Base-by-base conservation (phyloP, 2,329 filamentous ascomycete genomes). In the Coniella lustricola region DNA sequence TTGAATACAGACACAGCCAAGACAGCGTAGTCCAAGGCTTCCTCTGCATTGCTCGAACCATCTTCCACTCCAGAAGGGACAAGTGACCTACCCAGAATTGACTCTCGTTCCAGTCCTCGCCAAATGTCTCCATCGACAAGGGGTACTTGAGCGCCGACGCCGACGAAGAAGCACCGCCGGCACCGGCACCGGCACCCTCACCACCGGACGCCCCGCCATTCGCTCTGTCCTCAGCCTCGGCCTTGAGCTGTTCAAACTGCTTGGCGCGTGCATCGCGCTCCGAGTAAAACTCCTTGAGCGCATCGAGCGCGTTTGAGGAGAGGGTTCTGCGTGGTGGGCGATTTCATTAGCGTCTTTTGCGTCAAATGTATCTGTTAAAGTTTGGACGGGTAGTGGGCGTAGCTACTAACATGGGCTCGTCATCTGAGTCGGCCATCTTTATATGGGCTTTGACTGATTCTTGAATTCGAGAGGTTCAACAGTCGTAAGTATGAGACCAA, bases 71-170 rank as follows among this genome's bases (percentile, higher is more conserved):
- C 25, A 29, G 25, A 2, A n/a, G 20, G 20, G 21, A 18, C 10
- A 22, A 25, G 21, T n/a, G 12, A 61, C 72, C 34, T 71, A 87
- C 82, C 87, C 87, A 93, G 60, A 93, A 93, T 66, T 91, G 87
- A 53, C 79, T 85, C 59, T 84, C 78, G 60, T 90, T 87, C 87
- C 87, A 93, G 64, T 91, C 84, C 65, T 91, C 87, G 1, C 74
- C 73, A 59, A 91, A 93, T 1, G 76, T 70, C 25, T 85, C 79
- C 78, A 91, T 91, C 14, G 68, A 71, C 47, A 77, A 53, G 34
- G 64, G 62, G 29, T 54, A 56, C 31, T 56, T 44, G 16, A 52
- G 48, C 48, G 35, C 40, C 25, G 51, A 37, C 20, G 25, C 50
- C 21, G 32, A 29, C 25, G 25, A 29, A 29, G 25, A 29, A 10